These are phyloP conservation scores for Melampsora occidentalis DNA, from an alignment of 1,284 basidiomycete genomes.

Conservation along the genomic window DNA sequence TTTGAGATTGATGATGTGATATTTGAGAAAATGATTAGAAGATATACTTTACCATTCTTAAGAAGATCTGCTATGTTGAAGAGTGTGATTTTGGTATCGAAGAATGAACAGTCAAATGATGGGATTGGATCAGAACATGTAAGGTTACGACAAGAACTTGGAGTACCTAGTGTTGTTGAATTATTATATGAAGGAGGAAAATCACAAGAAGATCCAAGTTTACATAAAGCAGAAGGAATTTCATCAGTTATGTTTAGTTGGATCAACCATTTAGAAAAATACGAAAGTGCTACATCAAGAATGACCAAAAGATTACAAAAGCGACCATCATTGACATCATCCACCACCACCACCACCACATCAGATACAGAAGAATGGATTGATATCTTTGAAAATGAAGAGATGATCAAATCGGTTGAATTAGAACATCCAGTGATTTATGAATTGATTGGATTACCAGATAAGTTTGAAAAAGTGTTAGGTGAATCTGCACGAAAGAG, in stretches of 20 bases:
- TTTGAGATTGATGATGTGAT: slow-evolving; percentile 35
- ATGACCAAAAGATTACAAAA: neutral
- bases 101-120: neutral
- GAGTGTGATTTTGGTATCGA: slow-evolving; percentile 16
- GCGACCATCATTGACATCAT: no score
- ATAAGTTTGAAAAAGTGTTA: slow-evolving; percentile 78
- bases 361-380: slow-evolving; percentile 4
- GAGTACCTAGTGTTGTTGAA: slow-evolving; percentile 33
- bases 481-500: slow-evolving; percentile 66
- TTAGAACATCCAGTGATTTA: slow-evolving; percentile 83
- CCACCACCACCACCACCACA: slow-evolving; percentile 9
- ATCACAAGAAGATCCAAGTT: neutral
- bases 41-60: slow-evolving; percentile 72
- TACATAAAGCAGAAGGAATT: neutral
- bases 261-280: neutral
- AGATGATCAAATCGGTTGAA: slow-evolving; percentile 58
- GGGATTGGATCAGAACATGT: slow-evolving; percentile 18
- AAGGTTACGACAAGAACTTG: slow-evolving; percentile 15
- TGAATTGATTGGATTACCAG: slow-evolving; percentile 75
- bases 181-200: neutral
- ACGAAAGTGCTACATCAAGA: neutral
- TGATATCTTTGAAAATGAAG: slow-evolving; percentile 52
- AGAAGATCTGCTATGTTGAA: slow-evolving; percentile 82
- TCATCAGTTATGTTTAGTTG: neutral
- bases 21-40: slow-evolving; percentile 29